Evolutionary conservation across 2,329 filamentous ascomycete genomes (phyloP).

Genomic region (Neurospora crassa): DNA sequence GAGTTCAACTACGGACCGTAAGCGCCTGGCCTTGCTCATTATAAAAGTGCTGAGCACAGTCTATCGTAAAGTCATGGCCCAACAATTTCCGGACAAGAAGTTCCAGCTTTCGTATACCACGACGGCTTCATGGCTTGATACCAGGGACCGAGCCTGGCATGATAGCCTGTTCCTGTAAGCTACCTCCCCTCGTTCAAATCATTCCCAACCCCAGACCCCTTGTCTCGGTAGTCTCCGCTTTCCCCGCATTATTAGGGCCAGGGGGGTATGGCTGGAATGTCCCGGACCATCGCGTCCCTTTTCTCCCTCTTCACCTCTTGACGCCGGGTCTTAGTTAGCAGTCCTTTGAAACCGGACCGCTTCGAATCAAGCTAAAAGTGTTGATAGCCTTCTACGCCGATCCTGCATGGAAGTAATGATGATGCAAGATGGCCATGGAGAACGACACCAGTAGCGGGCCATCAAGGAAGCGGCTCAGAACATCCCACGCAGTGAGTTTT

Average conservation of each 20-base stretch:
- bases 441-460: conserved; percentile 21
- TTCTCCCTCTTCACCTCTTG: conserved; percentile 4
- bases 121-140: conserved; percentile 2
- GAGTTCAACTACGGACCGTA: neutral
- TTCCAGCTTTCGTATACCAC: neutral
- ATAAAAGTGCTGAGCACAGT: neutral
- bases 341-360: conserved; percentile 20
- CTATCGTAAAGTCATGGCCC: neutral
- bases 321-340: neutral
- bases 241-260: conserved; percentile 4
- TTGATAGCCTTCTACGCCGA: neutral
- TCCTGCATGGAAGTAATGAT: neutral
- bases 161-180: neutral
- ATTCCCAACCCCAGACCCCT: neutral
- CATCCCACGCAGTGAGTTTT: conserved; percentile 31
- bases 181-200: neutral
- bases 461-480: conserved; percentile 30
- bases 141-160: neutral
- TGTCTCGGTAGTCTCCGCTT: conserved; percentile 2
- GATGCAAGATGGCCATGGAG: conserved; percentile 15
- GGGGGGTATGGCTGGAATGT: neutral
- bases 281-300: conserved; percentile 4
- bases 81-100: neutral
- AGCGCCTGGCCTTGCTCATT: neutral
- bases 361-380: conserved; percentile 19